Conservation (phyloP, 1,284 basidiomycete species). For the Boletus mariae region DNA sequence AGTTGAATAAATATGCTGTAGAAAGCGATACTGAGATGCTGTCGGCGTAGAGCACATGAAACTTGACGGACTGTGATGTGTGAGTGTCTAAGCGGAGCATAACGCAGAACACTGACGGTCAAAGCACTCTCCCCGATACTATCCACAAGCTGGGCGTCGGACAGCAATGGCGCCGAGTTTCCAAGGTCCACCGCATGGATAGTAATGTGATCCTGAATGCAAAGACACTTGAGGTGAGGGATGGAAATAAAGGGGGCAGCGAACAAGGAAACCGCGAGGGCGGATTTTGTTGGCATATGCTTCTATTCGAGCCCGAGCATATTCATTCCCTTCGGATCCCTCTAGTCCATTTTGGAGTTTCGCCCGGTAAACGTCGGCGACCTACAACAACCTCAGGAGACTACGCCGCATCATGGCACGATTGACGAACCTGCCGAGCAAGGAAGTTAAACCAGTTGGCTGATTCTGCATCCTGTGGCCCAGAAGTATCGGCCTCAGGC, state of each 20-base stretch:
- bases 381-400: slow-evolving; percentile 37
- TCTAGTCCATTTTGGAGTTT: slow-evolving; percentile 60
- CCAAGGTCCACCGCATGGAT: slow-evolving; percentile 75
- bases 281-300: slow-evolving; percentile 67
- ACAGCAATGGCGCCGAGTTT: slow-evolving; percentile 61
- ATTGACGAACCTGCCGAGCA: slow-evolving; percentile 55
- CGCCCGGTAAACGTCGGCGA: slow-evolving; percentile 66
- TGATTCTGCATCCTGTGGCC: slow-evolving; percentile 44
- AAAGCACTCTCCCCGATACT: slow-evolving; percentile 9
- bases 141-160: slow-evolving; percentile 49
- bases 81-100: slow-evolving; percentile 7
- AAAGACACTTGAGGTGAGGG: neutral
- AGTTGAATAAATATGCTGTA: slow-evolving; percentile 79
- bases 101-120: slow-evolving; percentile 18
- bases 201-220: slow-evolving; percentile 65
- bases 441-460: slow-evolving; percentile 75
- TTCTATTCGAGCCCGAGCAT: slow-evolving; percentile 66
- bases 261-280: slow-evolving; percentile 63
- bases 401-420: neutral
- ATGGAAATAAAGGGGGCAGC: slow-evolving; percentile 20
- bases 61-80: slow-evolving; percentile 40
- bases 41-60: slow-evolving; percentile 68
- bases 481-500: slow-evolving; percentile 20
- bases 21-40: slow-evolving; percentile 72
- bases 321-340: slow-evolving; percentile 67